Conservation (phyloP, 1,139 yeast species). For the Geotrichum australiense region DNA sequence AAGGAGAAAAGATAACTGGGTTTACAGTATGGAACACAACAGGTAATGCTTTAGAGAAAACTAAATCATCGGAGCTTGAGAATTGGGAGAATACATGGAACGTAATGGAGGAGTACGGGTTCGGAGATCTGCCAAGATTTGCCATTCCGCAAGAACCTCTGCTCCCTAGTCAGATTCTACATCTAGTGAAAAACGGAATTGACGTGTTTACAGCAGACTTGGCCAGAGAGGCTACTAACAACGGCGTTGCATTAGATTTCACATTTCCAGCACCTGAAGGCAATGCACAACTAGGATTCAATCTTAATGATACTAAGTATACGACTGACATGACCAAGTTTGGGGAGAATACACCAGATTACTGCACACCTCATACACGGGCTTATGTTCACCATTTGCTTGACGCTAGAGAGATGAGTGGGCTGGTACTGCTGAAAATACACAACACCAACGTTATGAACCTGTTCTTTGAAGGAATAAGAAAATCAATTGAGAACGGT, state of each 20-base stretch:
- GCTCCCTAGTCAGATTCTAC: slow-evolving; percentile 34
- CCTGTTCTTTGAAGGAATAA: slow-evolving; percentile 32
- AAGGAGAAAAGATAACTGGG: slow-evolving; percentile 22
- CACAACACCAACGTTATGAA: slow-evolving; percentile 33
- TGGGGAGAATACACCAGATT: slow-evolving; percentile 23
- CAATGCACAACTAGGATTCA: slow-evolving; percentile 24
- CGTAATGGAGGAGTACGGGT: slow-evolving; percentile 4
- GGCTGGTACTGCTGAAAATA: slow-evolving; percentile 37
- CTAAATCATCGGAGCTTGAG: slow-evolving; percentile 10
- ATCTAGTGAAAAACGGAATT: slow-evolving; percentile 30
- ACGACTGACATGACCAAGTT: slow-evolving; percentile 28
- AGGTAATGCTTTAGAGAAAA: slow-evolving; percentile 14
- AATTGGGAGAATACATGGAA: slow-evolving; percentile 17
- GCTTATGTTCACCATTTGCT: slow-evolving; percentile 40
- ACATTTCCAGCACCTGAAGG: slow-evolving; percentile 25
- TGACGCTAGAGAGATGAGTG: slow-evolving; percentile 39
- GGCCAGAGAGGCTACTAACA: slow-evolving; percentile 31
- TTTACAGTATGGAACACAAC: slow-evolving; percentile 23
- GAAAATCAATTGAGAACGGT: slow-evolving; percentile 28
- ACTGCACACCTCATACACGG: slow-evolving; percentile 29
- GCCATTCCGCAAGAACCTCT: slow-evolving; percentile 21
- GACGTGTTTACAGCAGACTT: slow-evolving; percentile 35
- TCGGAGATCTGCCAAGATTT: slow-evolving; percentile 22
- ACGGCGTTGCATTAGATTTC: slow-evolving; percentile 36
- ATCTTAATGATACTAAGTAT: slow-evolving; percentile 32